Conservation (phyloP, 75 land plant species). For the Isoetes taiwanensis region DNA sequence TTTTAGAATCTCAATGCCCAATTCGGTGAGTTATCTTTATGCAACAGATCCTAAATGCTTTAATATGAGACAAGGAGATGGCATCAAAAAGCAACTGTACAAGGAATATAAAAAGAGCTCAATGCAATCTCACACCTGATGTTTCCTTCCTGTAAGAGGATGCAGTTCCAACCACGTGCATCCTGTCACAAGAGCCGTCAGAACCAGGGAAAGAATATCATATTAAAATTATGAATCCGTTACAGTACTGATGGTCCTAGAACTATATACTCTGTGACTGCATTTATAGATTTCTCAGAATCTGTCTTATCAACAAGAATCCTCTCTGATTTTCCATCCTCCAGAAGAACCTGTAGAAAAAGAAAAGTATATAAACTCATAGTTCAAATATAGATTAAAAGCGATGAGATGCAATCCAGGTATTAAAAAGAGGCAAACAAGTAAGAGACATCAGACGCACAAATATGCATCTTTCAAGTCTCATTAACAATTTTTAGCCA, state of each 20-base stretch:
- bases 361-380: not conserved
- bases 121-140: constrained; percentile 85
- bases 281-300: constrained; percentile 55
- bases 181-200: constrained; percentile 13
- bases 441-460: too few species aligned
- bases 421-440: too few species aligned
- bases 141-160: constrained; percentile 92
- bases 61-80: too few species aligned
- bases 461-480: too few species aligned
- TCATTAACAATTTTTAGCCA: too few species aligned
- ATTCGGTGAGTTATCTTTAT: too few species aligned
- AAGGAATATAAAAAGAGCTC: constrained; percentile 40
- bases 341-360: constrained; percentile 43
- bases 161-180: constrained; percentile 86
- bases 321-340: constrained; percentile 72
- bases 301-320: constrained; percentile 39
- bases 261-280: constrained; percentile 78
- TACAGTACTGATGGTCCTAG: constrained; percentile 60
- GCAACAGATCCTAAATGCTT: too few species aligned
- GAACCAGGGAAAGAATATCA: not conserved
- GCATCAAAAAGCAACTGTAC: too few species aligned
- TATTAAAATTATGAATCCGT: not conserved
- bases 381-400: too few species aligned
- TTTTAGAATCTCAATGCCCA: too few species aligned
- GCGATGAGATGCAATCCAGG: too few species aligned